Evolutionary conservation across 768 basidiomycete genomes (phyloP), one percentile per base, ranked within the genome.

Genomic region (Candolleomyces eurysporus): DNA sequence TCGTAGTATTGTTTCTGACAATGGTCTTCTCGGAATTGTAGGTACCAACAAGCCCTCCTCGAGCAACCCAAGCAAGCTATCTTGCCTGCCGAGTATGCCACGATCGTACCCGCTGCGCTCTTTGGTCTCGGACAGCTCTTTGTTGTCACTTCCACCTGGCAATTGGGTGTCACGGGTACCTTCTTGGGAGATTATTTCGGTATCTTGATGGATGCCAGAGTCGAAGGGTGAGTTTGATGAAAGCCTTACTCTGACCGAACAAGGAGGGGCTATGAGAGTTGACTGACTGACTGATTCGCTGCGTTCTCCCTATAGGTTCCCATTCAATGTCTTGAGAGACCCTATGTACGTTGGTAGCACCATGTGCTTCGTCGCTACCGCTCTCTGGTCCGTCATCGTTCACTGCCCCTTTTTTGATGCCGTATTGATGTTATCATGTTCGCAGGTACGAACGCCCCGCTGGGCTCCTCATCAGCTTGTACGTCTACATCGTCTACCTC

Each of bases 311-410:
- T 53, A 5, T 61, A 84, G 83, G 21, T 99, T 99, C 80, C 96
- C 96, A 0, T 99, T 98, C 82, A 96, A 96, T 71, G 83, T 97
- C 51, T 80, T 96, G 46, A 81, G 85, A 19, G 90, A 97, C 73
- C 96, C 96, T 0, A 99, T 99, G 96, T 98, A 99, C 70, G 91
- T 94, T 51, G 96, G 96, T 8, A 94, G 90, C 69, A 95, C 94
- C 5, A 77, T 99, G 78, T 92, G 88, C 71, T 98, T 98, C 76
- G 75, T 85, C 42, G 96, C 88, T 21, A 87, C 85, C 1, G 90
- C 96, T 0, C 79, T 99, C 39, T 96, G 94, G 94, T 94, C 61
- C 67, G 88, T 72, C 40, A 26, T 50, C 36, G 9, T 13, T 43
- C 52, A 26, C 49, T 16, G 21, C 43, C 21, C 21, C 21, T 19